Base-by-base conservation (phyloP, 2,329 filamentous ascomycete genomes). In the Curvularia hawaiiensis region DNA sequence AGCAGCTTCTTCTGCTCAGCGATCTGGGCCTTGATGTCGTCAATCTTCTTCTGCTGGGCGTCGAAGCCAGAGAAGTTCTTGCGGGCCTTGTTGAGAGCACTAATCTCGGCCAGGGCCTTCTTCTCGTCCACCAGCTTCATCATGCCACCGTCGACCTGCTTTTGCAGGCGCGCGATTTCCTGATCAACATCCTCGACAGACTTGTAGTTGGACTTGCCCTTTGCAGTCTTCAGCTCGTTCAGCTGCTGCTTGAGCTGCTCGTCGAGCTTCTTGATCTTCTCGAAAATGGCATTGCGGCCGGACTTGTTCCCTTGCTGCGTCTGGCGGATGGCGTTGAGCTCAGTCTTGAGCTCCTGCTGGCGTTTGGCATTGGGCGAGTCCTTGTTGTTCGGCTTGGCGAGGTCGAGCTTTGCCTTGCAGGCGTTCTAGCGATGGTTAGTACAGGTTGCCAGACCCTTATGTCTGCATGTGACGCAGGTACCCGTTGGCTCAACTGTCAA, bases 121-220 rank as follows among this genome's bases (percentile, higher is more conserved):
- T 92, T 96, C 86, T 98, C 95, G 70, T 99, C 95, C 11, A 98
- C 95, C 50, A 99, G 83, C 81, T 93, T 96, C 90, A 99, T 93
- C 76, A 85, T 90, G 64, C 94, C 94, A 35, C 88, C 85, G 77
- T 96, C 91, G 68, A 98, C 92, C 76, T 94, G 86, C 78, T 89
- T 89, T 66, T 97, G 91, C 52, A 97, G 87, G 51, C 83, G 83
- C 59, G 86, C 84, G 69, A 98, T 95, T 78, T 95, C 87, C 62
- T 84, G 83, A 77, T 98, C 92, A 64, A 99, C 82, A 62, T 98
- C 95, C 56, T 97, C 93, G 53, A 87, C 85, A 68, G 83, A 92
- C 85, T 95, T 97, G 86, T 89, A 98, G 52, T 87, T 82, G 60
- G 96, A 84, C 76, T 92, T 90, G 79, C 86, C 85, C 71, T 90